Percentiles rank a stretch among this genome's conserved stretches.
Evolutionary conservation across 2,329 filamentous ascomycete species (phyloP).

Genomic region (Cladosporium halotolerans): DNA sequence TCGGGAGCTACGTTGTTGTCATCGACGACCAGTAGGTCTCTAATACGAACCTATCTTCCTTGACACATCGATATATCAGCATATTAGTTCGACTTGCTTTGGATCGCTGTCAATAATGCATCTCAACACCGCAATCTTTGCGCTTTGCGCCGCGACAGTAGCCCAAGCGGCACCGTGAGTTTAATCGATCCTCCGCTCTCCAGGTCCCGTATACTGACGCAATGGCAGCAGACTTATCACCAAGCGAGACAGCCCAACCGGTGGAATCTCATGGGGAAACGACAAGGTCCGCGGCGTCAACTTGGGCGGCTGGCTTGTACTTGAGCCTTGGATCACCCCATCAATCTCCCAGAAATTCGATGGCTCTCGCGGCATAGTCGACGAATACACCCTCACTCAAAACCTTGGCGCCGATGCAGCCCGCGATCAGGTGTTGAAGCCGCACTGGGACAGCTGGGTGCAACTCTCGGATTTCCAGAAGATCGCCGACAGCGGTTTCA

Average conservation of each 20-base stretch:
- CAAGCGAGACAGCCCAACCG: not conserved
- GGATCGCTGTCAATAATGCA: not conserved
- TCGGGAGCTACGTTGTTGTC: not conserved
- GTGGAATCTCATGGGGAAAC: slow-evolving; percentile 42
- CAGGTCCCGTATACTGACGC: not conserved
- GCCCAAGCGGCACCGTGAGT: slow-evolving; percentile 3
- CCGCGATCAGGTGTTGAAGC: slow-evolving; percentile 36
- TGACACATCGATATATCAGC: not conserved
- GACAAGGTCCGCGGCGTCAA: slow-evolving; percentile 59
- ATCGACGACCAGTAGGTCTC: not conserved
- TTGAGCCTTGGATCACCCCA: slow-evolving; percentile 60
- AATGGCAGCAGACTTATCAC: not conserved
- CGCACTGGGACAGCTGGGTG: slow-evolving; percentile 48
- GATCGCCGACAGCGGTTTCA: slow-evolving; percentile 52
- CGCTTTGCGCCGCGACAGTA: not conserved
- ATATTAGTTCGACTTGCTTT: not conserved
- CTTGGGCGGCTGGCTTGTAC: slow-evolving; percentile 57
- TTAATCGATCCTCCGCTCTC: not conserved
- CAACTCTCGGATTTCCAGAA: slow-evolving; percentile 49
- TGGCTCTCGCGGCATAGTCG: slow-evolving; percentile 34
- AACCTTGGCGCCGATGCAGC: slow-evolving; percentile 44
- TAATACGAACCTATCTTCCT: not conserved
- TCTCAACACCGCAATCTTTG: not conserved
- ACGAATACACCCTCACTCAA: slow-evolving; percentile 47
- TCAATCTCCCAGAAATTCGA: slow-evolving; percentile 47